Conservation (phyloP, 75 land plant species). For the Selaginella tamariscina region DNA sequence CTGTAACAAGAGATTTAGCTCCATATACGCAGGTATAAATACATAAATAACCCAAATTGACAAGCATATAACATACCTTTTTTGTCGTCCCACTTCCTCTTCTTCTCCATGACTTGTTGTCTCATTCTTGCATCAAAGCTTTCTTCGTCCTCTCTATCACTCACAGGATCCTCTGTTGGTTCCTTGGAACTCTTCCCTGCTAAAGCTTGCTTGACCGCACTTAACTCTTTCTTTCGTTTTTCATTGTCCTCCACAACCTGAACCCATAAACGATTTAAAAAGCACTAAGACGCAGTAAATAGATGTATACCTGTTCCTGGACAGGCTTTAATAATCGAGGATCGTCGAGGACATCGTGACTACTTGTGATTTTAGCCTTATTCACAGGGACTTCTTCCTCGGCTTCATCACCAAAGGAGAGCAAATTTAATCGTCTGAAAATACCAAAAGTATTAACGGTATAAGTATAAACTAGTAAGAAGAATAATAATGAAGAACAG, state of each 20-base stretch:
- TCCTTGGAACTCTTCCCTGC: constrained; percentile 33
- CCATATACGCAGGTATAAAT: no score
- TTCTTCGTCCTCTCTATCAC: constrained; percentile 43
- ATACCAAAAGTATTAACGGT: not conserved
- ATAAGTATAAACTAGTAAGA: not conserved
- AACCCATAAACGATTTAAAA: not conserved
- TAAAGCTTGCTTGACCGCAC: constrained; percentile 60
- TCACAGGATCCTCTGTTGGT: constrained; percentile 14
- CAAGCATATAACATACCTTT: no score
- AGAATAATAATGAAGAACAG: not conserved
- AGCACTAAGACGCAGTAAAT: no score
- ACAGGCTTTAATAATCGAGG: constrained; percentile 71
- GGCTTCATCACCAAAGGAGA: constrained; percentile 98
- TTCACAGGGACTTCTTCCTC: constrained; percentile 50
- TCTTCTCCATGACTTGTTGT: constrained; percentile 49
- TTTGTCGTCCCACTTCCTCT: constrained; percentile 31
- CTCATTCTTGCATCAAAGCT: constrained; percentile 87
- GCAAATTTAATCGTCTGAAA: constrained; percentile 66
- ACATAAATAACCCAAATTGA: no score
- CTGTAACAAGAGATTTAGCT: no score
- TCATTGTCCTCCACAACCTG: constrained; percentile 16
- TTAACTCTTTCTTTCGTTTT: constrained; percentile 41
- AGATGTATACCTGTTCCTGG: constrained; percentile 36
- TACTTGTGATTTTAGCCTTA: constrained; percentile 76
- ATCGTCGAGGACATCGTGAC: constrained; percentile 95